Evolutionary conservation across 257 asterid genomes (phyloP).

Genomic region (Henckelia pumila): DNA sequence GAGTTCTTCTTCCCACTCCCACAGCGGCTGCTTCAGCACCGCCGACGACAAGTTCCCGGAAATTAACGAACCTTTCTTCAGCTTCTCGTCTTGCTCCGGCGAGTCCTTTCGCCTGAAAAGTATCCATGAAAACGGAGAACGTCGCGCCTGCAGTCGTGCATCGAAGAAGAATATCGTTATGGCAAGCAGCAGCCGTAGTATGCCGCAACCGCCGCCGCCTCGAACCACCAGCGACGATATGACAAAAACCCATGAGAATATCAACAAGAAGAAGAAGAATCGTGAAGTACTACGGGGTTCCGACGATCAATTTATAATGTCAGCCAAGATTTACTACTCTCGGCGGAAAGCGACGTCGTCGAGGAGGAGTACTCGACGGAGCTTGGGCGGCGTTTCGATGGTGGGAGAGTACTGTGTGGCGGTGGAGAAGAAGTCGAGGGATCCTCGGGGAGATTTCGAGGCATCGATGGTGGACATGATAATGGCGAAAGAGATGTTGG

Average conservation of each 20-base stretch:
- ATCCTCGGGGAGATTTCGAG: conserved; percentile 47
- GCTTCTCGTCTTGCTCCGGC: conserved; percentile 38
- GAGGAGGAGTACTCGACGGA: no score
- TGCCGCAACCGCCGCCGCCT: background rate
- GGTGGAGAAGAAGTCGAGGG: conserved; percentile 43
- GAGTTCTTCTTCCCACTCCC: conserved; percentile 38
- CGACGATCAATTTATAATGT: no score
- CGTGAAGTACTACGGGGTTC: no score
- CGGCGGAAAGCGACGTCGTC: background rate
- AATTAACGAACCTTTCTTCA: conserved; percentile 29
- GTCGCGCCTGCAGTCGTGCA: no score
- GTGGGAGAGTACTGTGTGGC: conserved; percentile 36
- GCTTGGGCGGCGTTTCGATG: background rate
- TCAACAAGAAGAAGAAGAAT: no score
- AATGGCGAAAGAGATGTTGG: conserved; percentile 43
- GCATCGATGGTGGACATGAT: conserved; percentile 61
- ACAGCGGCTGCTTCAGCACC: conserved; percentile 42
- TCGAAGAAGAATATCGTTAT: background rate
- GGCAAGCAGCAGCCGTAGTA: background rate
- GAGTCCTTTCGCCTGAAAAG: conserved; percentile 30
- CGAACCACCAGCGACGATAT: background rate
- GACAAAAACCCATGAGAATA: no score
- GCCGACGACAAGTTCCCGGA: conserved; percentile 15
- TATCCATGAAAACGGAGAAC: background rate
- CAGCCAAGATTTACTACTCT: conserved; percentile 15